Conservation (phyloP, 2,329 filamentous ascomycete species). For the Hypomyces perniciosus region DNA sequence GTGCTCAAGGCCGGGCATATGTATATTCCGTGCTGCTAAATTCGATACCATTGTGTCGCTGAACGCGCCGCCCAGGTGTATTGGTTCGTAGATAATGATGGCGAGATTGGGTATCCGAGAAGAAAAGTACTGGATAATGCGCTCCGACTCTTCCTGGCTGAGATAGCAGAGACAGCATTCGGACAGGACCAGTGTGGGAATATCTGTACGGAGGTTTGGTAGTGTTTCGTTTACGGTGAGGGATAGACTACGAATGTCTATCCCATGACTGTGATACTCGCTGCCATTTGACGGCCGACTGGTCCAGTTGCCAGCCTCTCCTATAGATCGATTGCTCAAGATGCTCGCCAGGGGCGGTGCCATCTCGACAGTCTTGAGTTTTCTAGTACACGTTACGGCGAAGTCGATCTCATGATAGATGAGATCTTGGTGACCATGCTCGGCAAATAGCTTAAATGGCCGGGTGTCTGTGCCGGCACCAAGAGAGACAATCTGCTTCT, state of each 20-base stretch:
- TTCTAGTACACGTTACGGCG: constrained; percentile 61
- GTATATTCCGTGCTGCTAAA: constrained; percentile 72
- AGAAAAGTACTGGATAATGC: constrained; percentile 61
- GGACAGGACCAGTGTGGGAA: constrained; percentile 82
- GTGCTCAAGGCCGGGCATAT: constrained; percentile 71
- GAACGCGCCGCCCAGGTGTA: constrained; percentile 77
- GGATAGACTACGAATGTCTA: constrained; percentile 62
- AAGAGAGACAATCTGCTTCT: constrained; percentile 79
- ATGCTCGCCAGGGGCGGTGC: constrained; percentile 36
- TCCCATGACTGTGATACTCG: constrained; percentile 52
- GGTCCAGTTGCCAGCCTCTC: constrained; percentile 36
- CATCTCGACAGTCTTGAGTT: constrained; percentile 50
- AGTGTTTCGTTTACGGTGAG: constrained; percentile 14
- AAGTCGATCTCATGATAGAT: constrained; percentile 95
- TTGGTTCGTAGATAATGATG: constrained; percentile 83
- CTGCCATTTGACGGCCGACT: constrained; percentile 34
- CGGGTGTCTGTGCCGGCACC: constrained; percentile 93
- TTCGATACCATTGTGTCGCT: constrained; percentile 91
- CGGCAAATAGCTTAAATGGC: constrained; percentile 65
- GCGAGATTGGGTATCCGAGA: constrained; percentile 42
- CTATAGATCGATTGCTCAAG: constrained; percentile 28
- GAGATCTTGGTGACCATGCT: constrained; percentile 37
- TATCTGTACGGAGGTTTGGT: constrained; percentile 42
- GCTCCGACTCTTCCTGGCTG: constrained; percentile 54
- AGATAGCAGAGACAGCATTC: constrained; percentile 97